These are phyloP conservation scores for Mimosa bimucronata DNA, from an alignment of 306 rosid genomes.

Conservation along the genomic window DNA sequence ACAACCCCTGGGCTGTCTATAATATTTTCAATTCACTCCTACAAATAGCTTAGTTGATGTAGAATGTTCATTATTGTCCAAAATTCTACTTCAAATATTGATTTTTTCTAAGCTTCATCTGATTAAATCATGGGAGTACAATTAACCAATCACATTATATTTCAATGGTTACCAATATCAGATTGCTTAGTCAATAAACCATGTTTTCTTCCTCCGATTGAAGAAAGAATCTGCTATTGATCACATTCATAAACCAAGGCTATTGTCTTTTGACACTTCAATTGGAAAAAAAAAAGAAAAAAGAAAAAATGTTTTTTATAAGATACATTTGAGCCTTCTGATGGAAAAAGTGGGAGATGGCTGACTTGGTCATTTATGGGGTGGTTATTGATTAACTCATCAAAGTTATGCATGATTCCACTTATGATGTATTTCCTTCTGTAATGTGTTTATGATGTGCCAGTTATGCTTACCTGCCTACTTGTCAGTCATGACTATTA, in stretches of 20 bases:
- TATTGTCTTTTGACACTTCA: not conserved
- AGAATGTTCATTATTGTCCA: slow-evolving; percentile 4
- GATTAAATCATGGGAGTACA: not conserved
- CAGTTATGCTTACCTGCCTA: not conserved
- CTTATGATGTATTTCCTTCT: not conserved
- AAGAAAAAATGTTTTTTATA: not conserved
- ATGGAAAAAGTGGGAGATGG: not conserved
- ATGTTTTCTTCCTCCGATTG: not conserved
- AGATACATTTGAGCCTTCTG: not conserved
- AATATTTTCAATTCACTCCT: not conserved
- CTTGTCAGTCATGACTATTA: not conserved
- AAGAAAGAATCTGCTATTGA: not conserved
- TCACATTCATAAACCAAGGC: slow-evolving; percentile 9
- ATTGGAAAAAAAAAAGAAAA: not conserved
- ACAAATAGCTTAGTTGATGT: not conserved
- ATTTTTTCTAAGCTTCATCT: not conserved
- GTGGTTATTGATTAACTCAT: not conserved
- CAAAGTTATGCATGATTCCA: not conserved
- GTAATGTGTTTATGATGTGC: not conserved
- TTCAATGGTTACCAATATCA: not conserved
- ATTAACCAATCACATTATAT: not conserved
- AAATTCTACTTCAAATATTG: not conserved
- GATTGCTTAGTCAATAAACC: not conserved
- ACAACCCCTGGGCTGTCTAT: not conserved
- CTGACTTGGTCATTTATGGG: not conserved